Evolutionary conservation across 2,329 filamentous ascomycete genomes (phyloP).

Genomic region (Monosporascus sp.): DNA sequence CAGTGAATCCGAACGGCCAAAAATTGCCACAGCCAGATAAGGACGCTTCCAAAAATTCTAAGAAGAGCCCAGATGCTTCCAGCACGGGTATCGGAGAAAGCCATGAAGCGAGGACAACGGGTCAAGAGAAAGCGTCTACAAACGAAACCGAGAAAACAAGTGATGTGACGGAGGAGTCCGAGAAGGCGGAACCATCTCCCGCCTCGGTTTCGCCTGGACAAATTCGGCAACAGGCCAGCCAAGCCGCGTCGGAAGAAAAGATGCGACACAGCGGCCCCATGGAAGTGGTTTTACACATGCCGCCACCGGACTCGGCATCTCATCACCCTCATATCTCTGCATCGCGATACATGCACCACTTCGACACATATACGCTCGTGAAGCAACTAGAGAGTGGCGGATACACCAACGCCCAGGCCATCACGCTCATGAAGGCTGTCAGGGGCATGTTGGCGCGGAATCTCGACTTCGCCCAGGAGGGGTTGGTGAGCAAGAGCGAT

Average conservation of each 20-base stretch:
- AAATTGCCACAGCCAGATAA: slow-evolving; percentile 18
- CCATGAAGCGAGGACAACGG: neutral
- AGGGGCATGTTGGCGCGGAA: slow-evolving; percentile 72
- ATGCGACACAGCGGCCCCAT: slow-evolving; percentile 40
- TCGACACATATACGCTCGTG: slow-evolving; percentile 89
- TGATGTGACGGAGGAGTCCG: slow-evolving; percentile 3
- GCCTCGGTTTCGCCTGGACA: slow-evolving; percentile 13
- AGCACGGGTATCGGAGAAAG: neutral
- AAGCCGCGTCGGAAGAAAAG: slow-evolving; percentile 32
- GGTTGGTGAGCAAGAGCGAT: slow-evolving; percentile 82
- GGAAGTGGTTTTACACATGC: slow-evolving; percentile 43
- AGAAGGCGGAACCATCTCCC: slow-evolving; percentile 1
- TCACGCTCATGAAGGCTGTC: slow-evolving; percentile 89
- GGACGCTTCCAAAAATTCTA: slow-evolving; percentile 8
- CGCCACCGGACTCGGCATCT: slow-evolving; percentile 21
- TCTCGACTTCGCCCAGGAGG: slow-evolving; percentile 72
- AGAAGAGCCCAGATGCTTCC: slow-evolving; percentile 2
- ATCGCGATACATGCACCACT: slow-evolving; percentile 87
- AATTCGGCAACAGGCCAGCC: slow-evolving; percentile 16
- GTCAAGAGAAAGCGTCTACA: slow-evolving; percentile 2
- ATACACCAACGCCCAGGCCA: slow-evolving; percentile 69
- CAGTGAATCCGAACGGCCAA: slow-evolving; percentile 24
- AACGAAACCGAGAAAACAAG: slow-evolving; percentile 1
- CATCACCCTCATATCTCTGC: slow-evolving; percentile 59
- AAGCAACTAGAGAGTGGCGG: slow-evolving; percentile 68